phyloP scores from a whole-genome alignment of 768 basidiomycete genomes.

The Kondoa subrosea region DNA sequence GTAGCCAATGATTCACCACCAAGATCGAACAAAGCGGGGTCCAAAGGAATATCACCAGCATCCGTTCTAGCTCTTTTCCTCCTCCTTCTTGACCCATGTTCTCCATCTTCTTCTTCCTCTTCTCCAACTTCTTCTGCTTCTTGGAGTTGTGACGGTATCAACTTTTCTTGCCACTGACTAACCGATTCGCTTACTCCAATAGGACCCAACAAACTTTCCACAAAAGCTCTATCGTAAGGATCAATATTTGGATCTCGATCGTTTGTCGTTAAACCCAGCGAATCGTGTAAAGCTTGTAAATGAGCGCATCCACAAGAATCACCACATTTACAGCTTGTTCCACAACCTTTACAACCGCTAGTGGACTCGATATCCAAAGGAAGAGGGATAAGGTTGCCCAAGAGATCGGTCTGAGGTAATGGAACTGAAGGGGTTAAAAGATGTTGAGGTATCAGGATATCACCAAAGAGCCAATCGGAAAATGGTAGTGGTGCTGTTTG shows the following conservation, averaged over 20 bases:
- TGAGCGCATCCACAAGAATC: background rate
- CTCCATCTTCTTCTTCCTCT: background rate
- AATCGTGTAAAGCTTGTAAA: constrained; percentile 5
- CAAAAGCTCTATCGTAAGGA: background rate
- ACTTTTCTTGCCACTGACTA: background rate
- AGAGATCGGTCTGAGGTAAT: background rate
- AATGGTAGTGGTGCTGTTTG: too few species aligned
- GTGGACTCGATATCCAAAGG: too few species aligned
- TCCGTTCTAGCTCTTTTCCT: background rate
- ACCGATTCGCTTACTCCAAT: background rate
- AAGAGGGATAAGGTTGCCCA: too few species aligned
- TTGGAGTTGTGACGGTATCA: too few species aligned
- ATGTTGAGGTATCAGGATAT: background rate
- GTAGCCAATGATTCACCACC: too few species aligned
- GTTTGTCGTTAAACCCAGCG: background rate
- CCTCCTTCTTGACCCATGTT: background rate
- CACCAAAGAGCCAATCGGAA: constrained; percentile 6
- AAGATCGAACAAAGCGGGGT: background rate
- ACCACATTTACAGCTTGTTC: constrained; percentile 2
- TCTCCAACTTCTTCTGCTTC: too few species aligned
- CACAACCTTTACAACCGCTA: background rate
- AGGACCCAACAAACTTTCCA: background rate
- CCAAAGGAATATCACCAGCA: background rate
- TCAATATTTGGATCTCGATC: background rate
- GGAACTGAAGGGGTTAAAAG: background rate